These are phyloP conservation scores for Plasmodium adleri DNA, from an alignment of 169 alveolate genomes.

Conservation along the genomic window DNA sequence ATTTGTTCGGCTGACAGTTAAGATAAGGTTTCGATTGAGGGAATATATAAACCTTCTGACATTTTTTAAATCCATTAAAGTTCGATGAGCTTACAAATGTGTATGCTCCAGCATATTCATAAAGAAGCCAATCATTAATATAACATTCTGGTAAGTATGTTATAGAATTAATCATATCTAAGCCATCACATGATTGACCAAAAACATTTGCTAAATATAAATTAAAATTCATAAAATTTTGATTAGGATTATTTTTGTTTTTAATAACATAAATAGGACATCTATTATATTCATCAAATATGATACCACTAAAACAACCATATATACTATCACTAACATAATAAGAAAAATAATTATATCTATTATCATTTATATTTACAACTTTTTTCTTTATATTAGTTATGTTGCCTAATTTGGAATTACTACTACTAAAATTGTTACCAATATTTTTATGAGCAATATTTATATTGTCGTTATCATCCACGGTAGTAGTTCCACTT, in stretches of 20 bases:
- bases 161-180: constrained; percentile 67
- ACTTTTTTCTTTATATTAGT: constrained; percentile 68
- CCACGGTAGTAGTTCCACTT: not conserved
- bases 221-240: constrained; percentile 5
- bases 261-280: constrained; percentile 49
- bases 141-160: constrained; percentile 65
- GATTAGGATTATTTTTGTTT: constrained; percentile 16
- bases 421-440: not conserved
- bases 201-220: constrained; percentile 50
- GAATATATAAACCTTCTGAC: constrained; percentile 53
- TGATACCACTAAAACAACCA: constrained; percentile 75
- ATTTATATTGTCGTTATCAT: not conserved
- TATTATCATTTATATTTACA: constrained; percentile 33
- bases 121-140: constrained; percentile 68
- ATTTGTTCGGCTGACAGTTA: not conserved
- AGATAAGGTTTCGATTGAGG: constrained; percentile 12
- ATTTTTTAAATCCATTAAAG: constrained; percentile 47
- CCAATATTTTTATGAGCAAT: not conserved
- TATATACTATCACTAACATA: constrained; percentile 75
- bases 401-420: constrained; percentile 66
- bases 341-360: constrained; percentile 67
- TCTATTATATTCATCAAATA: constrained; percentile 72
- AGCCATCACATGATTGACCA: constrained; percentile 77
- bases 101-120: constrained; percentile 73
- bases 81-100: constrained; percentile 59